A percentile compares a stretch with the other conserved stretches of the same genome.
Conservation (phyloP, 148 eudicot genomes). For the Selenicereus undatus region DNA sequence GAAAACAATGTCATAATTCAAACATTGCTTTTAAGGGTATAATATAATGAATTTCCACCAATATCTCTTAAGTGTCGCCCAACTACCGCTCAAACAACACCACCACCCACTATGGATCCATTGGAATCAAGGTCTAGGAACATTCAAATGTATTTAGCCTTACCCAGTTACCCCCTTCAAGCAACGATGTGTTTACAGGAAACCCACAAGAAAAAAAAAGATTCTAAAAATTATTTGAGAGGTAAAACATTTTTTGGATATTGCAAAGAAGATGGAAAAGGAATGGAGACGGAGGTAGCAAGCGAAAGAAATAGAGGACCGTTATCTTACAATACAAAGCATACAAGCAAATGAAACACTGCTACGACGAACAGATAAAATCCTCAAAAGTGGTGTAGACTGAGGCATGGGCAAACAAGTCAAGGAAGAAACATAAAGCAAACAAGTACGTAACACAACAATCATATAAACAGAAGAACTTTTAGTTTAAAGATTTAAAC, state of each 20-base stretch:
- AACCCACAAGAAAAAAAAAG: neutral
- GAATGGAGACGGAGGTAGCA: neutral
- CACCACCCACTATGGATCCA: neutral
- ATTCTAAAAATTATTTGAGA: too few species aligned
- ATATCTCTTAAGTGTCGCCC: neutral
- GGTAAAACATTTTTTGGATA: neutral
- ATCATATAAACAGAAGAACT: neutral
- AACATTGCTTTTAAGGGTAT: neutral
- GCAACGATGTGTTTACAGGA: neutral
- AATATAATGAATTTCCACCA: neutral
- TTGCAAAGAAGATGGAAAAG: neutral
- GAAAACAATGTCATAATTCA: neutral
- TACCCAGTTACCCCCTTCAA: neutral
- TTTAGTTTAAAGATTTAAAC: neutral
- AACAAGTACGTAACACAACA: neutral
- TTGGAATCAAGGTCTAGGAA: neutral
- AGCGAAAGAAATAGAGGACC: too few species aligned
- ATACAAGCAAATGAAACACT: too few species aligned
- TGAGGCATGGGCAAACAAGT: neutral
- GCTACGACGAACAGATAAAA: too few species aligned
- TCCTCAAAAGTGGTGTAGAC: too few species aligned
- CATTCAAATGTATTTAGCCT: neutral
- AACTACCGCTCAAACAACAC: neutral
- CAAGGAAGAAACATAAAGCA: neutral
- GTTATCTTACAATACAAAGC: too few species aligned